Percentiles rank a stretch among this genome's conserved stretches.
Evolutionary conservation across 441 rosid species (phyloP).

Genomic region (Populus trichocarpa): DNA sequence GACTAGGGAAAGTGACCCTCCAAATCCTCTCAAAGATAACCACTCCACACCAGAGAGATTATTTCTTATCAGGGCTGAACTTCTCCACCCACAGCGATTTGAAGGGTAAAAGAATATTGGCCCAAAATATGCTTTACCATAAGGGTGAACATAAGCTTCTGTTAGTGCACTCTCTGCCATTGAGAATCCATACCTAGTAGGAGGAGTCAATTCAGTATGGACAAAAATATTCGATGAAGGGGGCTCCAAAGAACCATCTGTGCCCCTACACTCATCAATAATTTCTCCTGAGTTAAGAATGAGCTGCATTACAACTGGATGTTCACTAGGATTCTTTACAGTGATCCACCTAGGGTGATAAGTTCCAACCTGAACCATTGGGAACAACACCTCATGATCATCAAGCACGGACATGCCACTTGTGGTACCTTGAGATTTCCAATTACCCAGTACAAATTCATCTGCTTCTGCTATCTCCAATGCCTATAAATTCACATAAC

Average conservation of each 20-base stretch:
- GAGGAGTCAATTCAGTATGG: constrained; percentile 21
- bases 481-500: constrained; percentile 28
- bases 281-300: constrained; percentile 64
- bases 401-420: constrained; percentile 53
- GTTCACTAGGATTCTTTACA: constrained; percentile 62
- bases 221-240: constrained; percentile 24
- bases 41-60: constrained; percentile 84
- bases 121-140: constrained; percentile 52
- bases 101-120: constrained; percentile 68
- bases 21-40: constrained; percentile 63
- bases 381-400: constrained; percentile 48
- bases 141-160: constrained; percentile 61
- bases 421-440: constrained; percentile 61
- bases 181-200: constrained; percentile 47
- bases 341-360: constrained; percentile 54
- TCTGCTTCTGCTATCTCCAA: constrained; percentile 39
- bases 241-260: constrained; percentile 32
- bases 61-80: constrained; percentile 61
- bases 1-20: constrained; percentile 52
- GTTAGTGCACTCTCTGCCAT: constrained; percentile 44
- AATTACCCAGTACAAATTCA: constrained; percentile 47
- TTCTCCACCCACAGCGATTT: constrained; percentile 60
- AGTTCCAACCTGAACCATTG: constrained; percentile 51
- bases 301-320: constrained; percentile 72
- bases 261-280: constrained; percentile 45